Evolutionary conservation across 163 green algal species (phyloP).

Genomic region (Scenedesmus sp.): DNA sequence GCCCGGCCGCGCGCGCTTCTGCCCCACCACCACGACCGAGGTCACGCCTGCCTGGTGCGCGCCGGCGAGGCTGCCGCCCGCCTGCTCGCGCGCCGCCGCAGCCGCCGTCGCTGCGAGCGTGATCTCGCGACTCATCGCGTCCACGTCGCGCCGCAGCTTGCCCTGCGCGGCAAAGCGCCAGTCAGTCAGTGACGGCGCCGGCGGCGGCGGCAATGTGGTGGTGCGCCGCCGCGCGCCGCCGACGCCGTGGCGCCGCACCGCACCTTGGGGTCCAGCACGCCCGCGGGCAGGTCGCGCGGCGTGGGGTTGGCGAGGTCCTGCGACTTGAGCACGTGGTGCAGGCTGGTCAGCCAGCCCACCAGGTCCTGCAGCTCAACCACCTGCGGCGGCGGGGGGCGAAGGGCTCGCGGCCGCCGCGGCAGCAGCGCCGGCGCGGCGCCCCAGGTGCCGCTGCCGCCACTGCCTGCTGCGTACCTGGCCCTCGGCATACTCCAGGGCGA

Average conservation of each 20-base stretch:
- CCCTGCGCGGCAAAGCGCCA: no score
- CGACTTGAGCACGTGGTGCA: slow-evolving; percentile 1
- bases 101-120: slow-evolving; percentile 18
- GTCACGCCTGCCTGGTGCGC: neutral
- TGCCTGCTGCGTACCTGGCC: neutral
- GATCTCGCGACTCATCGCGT: slow-evolving; percentile 6
- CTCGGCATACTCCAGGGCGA: neutral
- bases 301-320: neutral
- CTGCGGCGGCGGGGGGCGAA: slow-evolving; percentile 20
- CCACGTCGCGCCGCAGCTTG: slow-evolving; percentile 18
- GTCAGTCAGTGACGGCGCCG: neutral
- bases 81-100: slow-evolving; percentile 3
- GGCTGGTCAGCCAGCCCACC: slow-evolving; percentile 34
- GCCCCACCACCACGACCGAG: slow-evolving; percentile 27
- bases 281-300: slow-evolving; percentile 7
- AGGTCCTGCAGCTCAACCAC: slow-evolving; percentile 16
- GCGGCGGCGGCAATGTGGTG: neutral
- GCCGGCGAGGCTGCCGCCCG: neutral
- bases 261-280: slow-evolving; percentile 35
- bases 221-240: no score
- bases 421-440: neutral
- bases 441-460: neutral
- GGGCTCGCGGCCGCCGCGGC: neutral
- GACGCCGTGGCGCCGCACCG: neutral
- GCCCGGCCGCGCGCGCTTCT: slow-evolving; percentile 26